Evolutionary conservation across 345 rosid species (phyloP).

Genomic region (Noccaea bulbosa): DNA sequence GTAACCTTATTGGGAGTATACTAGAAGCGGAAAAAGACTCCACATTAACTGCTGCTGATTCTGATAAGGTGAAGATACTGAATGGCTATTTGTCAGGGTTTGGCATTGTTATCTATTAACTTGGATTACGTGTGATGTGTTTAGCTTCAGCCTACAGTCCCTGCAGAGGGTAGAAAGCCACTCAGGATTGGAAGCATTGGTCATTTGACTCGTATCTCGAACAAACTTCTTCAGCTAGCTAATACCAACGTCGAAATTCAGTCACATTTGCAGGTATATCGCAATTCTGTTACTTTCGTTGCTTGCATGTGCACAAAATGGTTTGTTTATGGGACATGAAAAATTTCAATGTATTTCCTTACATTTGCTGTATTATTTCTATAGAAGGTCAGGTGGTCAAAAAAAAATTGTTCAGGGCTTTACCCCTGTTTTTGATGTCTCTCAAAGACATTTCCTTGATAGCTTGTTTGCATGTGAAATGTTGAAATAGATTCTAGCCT

Average conservation of each 20-base stretch:
- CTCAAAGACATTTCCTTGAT: slow-evolving; percentile 10
- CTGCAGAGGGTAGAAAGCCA: slow-evolving; percentile 68
- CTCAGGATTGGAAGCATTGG: slow-evolving; percentile 88
- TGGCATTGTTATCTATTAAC: slow-evolving; percentile 33
- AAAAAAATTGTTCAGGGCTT: slow-evolving; percentile 8
- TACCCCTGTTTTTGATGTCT: slow-evolving; percentile 23
- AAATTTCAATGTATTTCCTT: not conserved
- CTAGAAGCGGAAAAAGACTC: slow-evolving; percentile 68
- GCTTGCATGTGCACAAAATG: slow-evolving; percentile 26
- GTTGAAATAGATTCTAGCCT: slow-evolving; percentile 9
- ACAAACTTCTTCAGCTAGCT: slow-evolving; percentile 79
- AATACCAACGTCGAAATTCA: slow-evolving; percentile 63
- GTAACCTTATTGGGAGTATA: slow-evolving; percentile 74
- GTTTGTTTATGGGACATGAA: slow-evolving; percentile 13
- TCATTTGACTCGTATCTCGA: slow-evolving; percentile 82
- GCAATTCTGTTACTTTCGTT: not conserved
- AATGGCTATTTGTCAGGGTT: slow-evolving; percentile 14
- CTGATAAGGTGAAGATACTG: slow-evolving; percentile 59
- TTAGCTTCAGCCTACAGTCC: slow-evolving; percentile 68
- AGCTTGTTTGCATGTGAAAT: slow-evolving; percentile 23
- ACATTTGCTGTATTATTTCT: not conserved
- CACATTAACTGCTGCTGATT: slow-evolving; percentile 50
- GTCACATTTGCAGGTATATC: slow-evolving; percentile 70
- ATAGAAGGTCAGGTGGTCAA: not conserved
- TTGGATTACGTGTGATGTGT: slow-evolving; percentile 32